A percentile compares a stretch with the other conserved stretches of the same genome.
Conservation (phyloP, 2,329 filamentous ascomycete genomes). For the Kalaharituber pfeilii region DNA sequence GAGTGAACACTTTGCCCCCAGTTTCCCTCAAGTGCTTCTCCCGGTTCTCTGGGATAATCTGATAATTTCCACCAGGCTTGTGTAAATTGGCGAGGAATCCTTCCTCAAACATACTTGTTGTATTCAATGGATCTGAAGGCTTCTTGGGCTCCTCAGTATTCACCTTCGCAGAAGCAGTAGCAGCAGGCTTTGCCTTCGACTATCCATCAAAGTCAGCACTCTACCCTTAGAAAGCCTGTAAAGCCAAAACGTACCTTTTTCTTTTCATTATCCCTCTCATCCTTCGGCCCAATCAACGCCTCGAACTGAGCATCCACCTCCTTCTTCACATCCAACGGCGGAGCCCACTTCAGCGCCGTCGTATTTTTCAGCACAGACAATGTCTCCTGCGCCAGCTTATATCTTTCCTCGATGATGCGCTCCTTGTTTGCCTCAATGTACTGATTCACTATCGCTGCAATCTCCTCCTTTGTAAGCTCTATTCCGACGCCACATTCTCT, state of each 20-base stretch:
- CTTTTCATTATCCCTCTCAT: constrained; percentile 21
- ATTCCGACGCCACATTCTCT: constrained; percentile 19
- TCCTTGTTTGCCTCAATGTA: constrained; percentile 18
- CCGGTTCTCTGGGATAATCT: constrained; percentile 24
- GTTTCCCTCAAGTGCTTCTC: constrained; percentile 20
- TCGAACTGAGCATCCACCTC: constrained; percentile 19
- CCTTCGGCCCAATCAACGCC: constrained; percentile 20
- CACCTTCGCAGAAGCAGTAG: constrained; percentile 30
- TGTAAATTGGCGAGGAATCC: constrained; percentile 60
- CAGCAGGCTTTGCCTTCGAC: constrained; percentile 23
- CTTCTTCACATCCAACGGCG: constrained; percentile 20
- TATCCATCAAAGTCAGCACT: neutral
- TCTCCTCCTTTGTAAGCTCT: constrained; percentile 17
- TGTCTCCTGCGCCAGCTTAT: constrained; percentile 18
- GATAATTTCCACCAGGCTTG: constrained; percentile 39
- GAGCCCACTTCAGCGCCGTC: constrained; percentile 21
- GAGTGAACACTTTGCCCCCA: constrained; percentile 40
- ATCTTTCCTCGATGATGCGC: constrained; percentile 19
- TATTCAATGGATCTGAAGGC: constrained; percentile 23
- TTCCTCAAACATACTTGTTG: constrained; percentile 51
- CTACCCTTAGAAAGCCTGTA: neutral
- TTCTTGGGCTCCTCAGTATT: constrained; percentile 28
- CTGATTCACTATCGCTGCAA: constrained; percentile 13
- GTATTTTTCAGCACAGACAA: constrained; percentile 19
- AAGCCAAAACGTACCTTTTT: constrained; percentile 14